A percentile compares a stretch with the other conserved stretches of the same genome.
Evolutionary conservation across 2,329 filamentous ascomycete species (phyloP).

Genomic region (Trichoderma brevicompactum): DNA sequence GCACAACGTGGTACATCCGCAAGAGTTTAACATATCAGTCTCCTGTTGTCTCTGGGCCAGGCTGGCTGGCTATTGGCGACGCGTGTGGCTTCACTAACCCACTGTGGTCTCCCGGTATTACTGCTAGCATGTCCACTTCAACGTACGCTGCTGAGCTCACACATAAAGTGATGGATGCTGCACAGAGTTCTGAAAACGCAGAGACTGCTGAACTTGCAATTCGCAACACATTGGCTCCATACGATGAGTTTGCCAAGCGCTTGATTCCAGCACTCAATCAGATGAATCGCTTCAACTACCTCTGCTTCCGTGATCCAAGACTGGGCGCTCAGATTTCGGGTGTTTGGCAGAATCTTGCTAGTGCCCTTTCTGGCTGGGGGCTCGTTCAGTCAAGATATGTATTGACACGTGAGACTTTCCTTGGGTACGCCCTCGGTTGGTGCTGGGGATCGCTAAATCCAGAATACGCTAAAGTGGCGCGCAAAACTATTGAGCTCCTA

Average conservation of each 20-base stretch:
- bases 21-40: slow-evolving; percentile 23
- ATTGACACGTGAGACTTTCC: too few relatives aligned
- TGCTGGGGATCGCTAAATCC: not conserved
- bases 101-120: slow-evolving; percentile 11
- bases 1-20: slow-evolving; percentile 20
- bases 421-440: not conserved
- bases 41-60: slow-evolving; percentile 19
- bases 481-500: slow-evolving; percentile 4
- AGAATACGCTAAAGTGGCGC: slow-evolving; percentile 12
- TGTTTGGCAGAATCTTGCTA: too few relatives aligned
- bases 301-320: too few relatives aligned
- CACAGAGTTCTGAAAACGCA: too few relatives aligned
- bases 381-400: too few relatives aligned
- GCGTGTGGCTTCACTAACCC: slow-evolving; percentile 19
- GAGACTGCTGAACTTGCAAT: not conserved
- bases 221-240: slow-evolving; percentile 4
- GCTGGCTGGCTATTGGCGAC: slow-evolving; percentile 18
- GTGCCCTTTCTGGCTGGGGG: too few relatives aligned
- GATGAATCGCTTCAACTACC: slow-evolving; percentile 16
- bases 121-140: slow-evolving; percentile 12
- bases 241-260: slow-evolving; percentile 7
- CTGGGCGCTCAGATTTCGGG: too few relatives aligned
- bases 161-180: slow-evolving; percentile 2
- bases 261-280: slow-evolving; percentile 7
- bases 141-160: slow-evolving; percentile 20